Conservation (phyloP, 805 yeast species). For the Yamadazyma kitorensis region DNA sequence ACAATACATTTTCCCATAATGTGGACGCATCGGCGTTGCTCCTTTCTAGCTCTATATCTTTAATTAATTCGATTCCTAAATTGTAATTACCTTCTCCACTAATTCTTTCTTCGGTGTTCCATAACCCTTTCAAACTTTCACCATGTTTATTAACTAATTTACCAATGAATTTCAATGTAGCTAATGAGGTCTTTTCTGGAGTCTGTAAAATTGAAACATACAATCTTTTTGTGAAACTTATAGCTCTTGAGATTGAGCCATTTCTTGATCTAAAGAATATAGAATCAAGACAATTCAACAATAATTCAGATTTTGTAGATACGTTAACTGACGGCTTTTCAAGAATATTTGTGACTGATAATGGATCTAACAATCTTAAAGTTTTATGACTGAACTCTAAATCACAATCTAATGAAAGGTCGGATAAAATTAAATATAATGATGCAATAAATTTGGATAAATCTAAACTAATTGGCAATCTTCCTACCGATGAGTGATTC, state of each 20-base stretch:
- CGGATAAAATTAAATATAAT: constrained; percentile 65
- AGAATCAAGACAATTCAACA: constrained; percentile 73
- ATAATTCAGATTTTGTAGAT: constrained; percentile 83
- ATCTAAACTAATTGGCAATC: constrained; percentile 66
- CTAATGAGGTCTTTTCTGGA: constrained; percentile 86
- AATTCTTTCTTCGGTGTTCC: constrained; percentile 84
- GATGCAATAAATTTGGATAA: constrained; percentile 75
- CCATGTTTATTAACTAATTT: constrained; percentile 67
- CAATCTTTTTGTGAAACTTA: constrained; percentile 80
- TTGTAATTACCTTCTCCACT: constrained; percentile 64
- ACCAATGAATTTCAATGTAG: constrained; percentile 73
- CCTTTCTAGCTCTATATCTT: constrained; percentile 59
- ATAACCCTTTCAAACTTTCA: constrained; percentile 69
- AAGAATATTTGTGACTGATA: constrained; percentile 34
- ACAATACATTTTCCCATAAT: constrained; percentile 79
- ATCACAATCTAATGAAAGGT: constrained; percentile 73
- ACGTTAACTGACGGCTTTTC: constrained; percentile 75
- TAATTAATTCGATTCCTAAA: constrained; percentile 56
- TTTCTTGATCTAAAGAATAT: constrained; percentile 75
- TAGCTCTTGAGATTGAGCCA: constrained; percentile 63
- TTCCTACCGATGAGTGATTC: constrained; percentile 57
- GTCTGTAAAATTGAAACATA: constrained; percentile 65
- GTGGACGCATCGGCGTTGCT: constrained; percentile 86
- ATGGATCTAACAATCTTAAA: constrained; percentile 76
- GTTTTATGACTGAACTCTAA: constrained; percentile 83